Percentiles rank a stretch among this genome's conserved stretches.
Conservation (phyloP, 176 grass and related monocot species). For the Melocanna baccifera region DNA sequence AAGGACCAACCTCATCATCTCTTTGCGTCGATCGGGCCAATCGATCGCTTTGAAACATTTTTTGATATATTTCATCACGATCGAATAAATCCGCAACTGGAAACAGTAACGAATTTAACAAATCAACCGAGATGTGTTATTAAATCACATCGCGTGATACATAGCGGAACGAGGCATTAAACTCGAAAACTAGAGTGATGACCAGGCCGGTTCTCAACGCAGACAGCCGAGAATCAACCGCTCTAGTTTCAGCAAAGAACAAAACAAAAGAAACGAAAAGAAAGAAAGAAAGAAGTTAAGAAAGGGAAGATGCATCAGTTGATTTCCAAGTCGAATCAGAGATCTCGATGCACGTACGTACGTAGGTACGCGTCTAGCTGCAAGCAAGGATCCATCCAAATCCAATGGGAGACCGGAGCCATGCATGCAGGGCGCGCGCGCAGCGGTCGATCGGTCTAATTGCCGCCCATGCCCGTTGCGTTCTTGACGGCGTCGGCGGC, state of each 20-base stretch:
- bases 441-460: neutral
- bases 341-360: neutral
- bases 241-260: neutral
- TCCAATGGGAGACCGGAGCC: neutral
- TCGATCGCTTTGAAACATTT: no score
- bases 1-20: no score
- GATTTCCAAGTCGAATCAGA: neutral
- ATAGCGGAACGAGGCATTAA: neutral
- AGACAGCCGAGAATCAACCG: neutral
- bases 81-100: neutral
- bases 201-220: neutral
- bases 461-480: constrained; percentile 24
- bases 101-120: neutral
- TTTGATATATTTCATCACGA: no score
- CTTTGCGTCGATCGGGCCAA: no score
- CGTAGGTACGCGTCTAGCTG: neutral
- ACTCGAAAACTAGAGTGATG: neutral
- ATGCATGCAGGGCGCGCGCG: neutral
- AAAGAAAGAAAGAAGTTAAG: no score
- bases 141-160: neutral
- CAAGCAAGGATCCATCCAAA: neutral
- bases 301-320: neutral
- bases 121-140: neutral
- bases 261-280: neutral
- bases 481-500: constrained; percentile 16